phyloP scores from a whole-genome alignment of 78 protist genomes.

The Diacronema lutheri region DNA sequence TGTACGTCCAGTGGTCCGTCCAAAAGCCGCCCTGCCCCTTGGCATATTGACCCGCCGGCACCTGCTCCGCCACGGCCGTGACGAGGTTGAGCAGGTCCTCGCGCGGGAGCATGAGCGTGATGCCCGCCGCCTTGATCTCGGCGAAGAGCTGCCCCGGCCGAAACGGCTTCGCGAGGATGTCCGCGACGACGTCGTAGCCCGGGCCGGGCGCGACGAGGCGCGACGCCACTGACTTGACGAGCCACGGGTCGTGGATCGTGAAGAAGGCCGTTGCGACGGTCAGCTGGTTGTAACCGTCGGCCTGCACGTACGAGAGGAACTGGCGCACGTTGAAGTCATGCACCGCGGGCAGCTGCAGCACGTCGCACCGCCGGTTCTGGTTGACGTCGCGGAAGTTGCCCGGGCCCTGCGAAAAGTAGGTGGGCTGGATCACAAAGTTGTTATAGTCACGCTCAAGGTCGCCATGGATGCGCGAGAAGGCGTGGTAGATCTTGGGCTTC shows the following conservation, averaged over 20 bases:
- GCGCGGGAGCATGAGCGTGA: background rate
- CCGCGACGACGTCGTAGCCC: background rate
- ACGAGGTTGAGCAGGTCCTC: background rate
- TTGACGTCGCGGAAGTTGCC: constrained; percentile 10
- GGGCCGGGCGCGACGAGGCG: background rate
- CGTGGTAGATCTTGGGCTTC: background rate
- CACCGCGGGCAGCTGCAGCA: background rate
- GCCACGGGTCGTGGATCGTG: background rate
- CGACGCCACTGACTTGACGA: background rate
- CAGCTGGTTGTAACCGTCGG: constrained; percentile 4
- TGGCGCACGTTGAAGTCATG: background rate
- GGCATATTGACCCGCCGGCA: background rate
- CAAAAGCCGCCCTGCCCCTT: background rate
- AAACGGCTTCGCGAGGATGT: background rate
- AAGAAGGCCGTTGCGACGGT: background rate
- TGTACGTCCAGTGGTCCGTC: constrained; percentile 3
- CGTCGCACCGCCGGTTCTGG: constrained; percentile 25
- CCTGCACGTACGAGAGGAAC: background rate
- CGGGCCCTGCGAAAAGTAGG: background rate
- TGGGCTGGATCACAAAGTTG: background rate
- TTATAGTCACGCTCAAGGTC: constrained; percentile 10
- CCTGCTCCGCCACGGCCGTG: background rate
- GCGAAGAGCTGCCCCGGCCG: background rate
- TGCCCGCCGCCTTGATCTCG: background rate
- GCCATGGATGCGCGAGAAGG: constrained; percentile 10